Base-by-base conservation (phyloP, 192 early-diverging fungal species). In the Backusella sp. region DNA sequence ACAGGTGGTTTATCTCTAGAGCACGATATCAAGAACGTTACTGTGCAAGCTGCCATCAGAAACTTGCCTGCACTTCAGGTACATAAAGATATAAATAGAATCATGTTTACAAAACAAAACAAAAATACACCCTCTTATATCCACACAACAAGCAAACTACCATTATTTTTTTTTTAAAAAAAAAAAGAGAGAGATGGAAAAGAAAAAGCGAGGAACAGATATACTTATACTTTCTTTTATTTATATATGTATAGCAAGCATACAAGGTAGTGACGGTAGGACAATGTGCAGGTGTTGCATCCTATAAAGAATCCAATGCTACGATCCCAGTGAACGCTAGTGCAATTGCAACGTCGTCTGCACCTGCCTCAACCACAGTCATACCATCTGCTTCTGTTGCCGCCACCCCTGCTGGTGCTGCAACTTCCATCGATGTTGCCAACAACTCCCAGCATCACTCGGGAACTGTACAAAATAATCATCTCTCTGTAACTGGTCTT, bases 1-100 rank as follows among this genome's bases (percentile, higher is more conserved):
- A 78, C 70, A 7, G 88, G 88, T 52, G 83, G 83, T 73, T 74
- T 88, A 39, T 78, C 81, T 37, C 76, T 89, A 4, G 79, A 87
- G 72, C 88, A 89, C 59, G 88, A 89, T 74, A 80, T 89, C 7
- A 85, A 82, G 62, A 39, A 66, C 32, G 68, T 76, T 39, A 84
- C 85, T 65, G 86, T 89, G 14, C 77, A 85, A 46, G 85, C 85
- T 28, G 80, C 88, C 17, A 75, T 83, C 35, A 70, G 71, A 30
- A 77, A 80, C 59, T 44, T 86, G 32, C 85, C 85, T 32, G 59
- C 68, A 9, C 52, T 86, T 28, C 77, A 81, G 34, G 68, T 76
- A 76, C n/a, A 28, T 36, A 35, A 32, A 68, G 1, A 68, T 17
- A 14, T 34, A 73, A 35, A 67, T 35, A 35, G 26, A 28, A 35